A percentile compares a stretch with the other conserved stretches of the same genome.
Evolutionary conservation across 2,329 filamentous ascomycete species (phyloP).

Genomic region (Coniochaeta sp.): DNA sequence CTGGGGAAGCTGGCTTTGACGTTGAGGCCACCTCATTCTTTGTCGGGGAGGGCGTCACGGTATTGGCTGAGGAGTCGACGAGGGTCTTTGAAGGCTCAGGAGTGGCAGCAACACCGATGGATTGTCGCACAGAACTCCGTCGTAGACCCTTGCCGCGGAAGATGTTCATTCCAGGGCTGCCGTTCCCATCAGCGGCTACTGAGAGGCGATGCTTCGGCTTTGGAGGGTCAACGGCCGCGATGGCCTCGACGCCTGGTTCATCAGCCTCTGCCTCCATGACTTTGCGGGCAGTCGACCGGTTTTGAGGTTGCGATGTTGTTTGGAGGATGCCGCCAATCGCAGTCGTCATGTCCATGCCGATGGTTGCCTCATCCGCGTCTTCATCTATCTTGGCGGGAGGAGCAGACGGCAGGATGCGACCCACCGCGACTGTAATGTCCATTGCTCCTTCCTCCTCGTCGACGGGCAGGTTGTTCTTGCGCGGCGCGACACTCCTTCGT

Average conservation of each 20-base stretch:
- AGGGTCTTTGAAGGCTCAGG: constrained; percentile 20
- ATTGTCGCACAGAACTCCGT: constrained; percentile 37
- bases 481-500: constrained; percentile 15
- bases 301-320: constrained; percentile 27
- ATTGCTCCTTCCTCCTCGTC: constrained; percentile 27
- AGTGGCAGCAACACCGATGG: constrained; percentile 34
- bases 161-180: constrained; percentile 46
- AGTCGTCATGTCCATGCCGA: constrained; percentile 63
- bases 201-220: constrained; percentile 19
- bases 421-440: constrained; percentile 57
- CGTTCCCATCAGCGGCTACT: constrained; percentile 32
- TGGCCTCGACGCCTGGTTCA: constrained; percentile 36
- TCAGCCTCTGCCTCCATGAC: constrained; percentile 54
- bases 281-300: constrained; percentile 42
- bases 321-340: constrained; percentile 57
- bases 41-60: constrained; percentile 6
- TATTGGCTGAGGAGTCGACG: constrained; percentile 5
- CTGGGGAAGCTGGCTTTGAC: background rate
- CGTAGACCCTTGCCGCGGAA: constrained; percentile 42
- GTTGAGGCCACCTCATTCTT: background rate
- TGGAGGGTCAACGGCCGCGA: constrained; percentile 30
- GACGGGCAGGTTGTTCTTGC: constrained; percentile 16
- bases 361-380: constrained; percentile 31
- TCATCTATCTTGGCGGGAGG: constrained; percentile 23
- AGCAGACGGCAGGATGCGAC: constrained; percentile 40